Percentiles rank a stretch among this genome's conserved stretches.
Conservation (phyloP, 140 eudicot species). For the Cichorium intybus region DNA sequence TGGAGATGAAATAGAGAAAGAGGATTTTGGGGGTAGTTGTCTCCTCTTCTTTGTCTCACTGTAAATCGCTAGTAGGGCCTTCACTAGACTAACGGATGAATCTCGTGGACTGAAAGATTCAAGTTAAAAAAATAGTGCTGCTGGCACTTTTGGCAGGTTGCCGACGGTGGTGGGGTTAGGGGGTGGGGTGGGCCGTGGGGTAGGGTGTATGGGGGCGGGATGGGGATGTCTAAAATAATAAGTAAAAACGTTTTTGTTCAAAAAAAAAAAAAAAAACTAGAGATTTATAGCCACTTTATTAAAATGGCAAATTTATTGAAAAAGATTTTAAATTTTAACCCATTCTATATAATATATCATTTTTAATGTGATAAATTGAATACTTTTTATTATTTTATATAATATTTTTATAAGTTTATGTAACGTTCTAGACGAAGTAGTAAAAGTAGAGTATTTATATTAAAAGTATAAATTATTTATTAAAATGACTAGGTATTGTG, state of each 20-base stretch:
- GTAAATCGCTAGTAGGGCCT: slow-evolving; percentile 17
- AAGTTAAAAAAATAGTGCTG: neutral
- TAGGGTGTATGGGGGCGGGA: neutral
- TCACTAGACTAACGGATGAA: slow-evolving; percentile 2
- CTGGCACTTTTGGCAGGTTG: slow-evolving; percentile 38
- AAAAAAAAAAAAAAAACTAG: neutral
- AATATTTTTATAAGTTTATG: too few species aligned
- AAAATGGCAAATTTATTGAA: too few species aligned
- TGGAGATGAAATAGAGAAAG: slow-evolving; percentile 11
- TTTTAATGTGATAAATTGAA: too few species aligned
- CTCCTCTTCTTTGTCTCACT: slow-evolving; percentile 12
- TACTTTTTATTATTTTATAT: too few species aligned
- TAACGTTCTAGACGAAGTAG: too few species aligned
- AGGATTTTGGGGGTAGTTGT: slow-evolving; percentile 17
- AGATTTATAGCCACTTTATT: too few species aligned
- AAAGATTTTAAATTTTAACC: too few species aligned
- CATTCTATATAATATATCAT: too few species aligned
- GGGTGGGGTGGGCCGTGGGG: neutral
- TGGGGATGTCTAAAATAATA: neutral
- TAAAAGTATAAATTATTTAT: too few species aligned
- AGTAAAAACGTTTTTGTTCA: neutral
- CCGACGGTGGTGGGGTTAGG: slow-evolving; percentile 12
- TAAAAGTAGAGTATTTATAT: too few species aligned
- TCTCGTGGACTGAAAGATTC: slow-evolving; percentile 18
- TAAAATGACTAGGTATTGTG: too few species aligned